Base-by-base conservation (phyloP, 805 yeast genomes). In the Priceomyces castillae region DNA sequence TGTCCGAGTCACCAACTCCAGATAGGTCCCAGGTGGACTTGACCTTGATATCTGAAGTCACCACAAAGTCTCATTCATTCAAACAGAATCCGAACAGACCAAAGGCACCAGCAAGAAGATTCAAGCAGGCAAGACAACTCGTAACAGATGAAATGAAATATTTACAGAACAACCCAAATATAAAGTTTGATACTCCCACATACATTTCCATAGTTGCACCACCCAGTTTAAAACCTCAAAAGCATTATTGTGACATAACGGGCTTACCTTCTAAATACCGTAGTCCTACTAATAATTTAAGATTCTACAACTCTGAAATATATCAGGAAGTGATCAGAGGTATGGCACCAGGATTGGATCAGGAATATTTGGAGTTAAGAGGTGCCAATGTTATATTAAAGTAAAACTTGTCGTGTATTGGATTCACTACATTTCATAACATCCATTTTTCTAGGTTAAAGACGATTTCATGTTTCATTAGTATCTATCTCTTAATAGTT, bases 261-360 rank as follows among this genome's bases (percentile, higher is more conserved):
- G 99, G 99, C 0, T 69, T 92, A 16, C 82, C 80, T 39, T 92
- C 90, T 0, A 76, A 67, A 23, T 92, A 92, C 70, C 82, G 78
- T 57, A 75, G 84, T 19, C 94, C 94, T 0, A 74, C 82, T 19
- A 85, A 80, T 54, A 84, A 85, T 34, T 67, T 92, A 41, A 71
- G 96, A 43, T 92, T 81, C 61, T 81, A 86, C 62, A 84, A 92
- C 59, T 81, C 81, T 40, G 97, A 92, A 62, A 83, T 92, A 23
- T 90, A 80, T 61, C 74, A 68, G 51, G 86, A 83, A 38, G 72
- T 84, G 28, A 84, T 88, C 28, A 80, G 81, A 59, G 80, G 80
- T 49, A 80, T 92, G 81, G 84, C 90, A 1, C 87, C 95, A 2
- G 96, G 97, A 18, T 85, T 86, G 22, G 97, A 92, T 64, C 98